phyloP scores from a whole-genome alignment of 2,329 filamentous ascomycete species.

The Hypoxylon sp. region DNA sequence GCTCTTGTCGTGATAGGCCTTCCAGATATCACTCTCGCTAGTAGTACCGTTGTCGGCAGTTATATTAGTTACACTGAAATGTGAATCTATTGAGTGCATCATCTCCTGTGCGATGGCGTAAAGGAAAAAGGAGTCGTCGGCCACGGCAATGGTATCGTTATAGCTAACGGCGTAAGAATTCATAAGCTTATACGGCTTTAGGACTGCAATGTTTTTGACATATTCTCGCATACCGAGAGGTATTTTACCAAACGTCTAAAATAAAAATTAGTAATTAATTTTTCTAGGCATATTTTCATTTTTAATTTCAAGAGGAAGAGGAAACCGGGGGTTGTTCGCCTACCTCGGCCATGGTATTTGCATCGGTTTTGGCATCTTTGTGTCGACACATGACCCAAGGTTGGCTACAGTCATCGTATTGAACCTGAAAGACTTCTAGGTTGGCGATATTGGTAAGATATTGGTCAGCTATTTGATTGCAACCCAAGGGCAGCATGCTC shows the following conservation, averaged over 20 bases:
- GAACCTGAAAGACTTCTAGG: background rate
- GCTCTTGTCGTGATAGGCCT: background rate
- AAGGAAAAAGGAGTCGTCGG: background rate
- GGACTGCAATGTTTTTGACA: background rate
- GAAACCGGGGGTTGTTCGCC: background rate
- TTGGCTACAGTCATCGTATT: background rate
- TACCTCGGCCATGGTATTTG: background rate
- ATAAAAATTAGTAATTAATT: background rate
- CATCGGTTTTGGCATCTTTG: background rate
- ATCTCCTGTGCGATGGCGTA: slow-evolving; percentile 1
- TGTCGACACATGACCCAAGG: slow-evolving; percentile 4
- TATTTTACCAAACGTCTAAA: background rate
- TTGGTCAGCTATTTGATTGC: background rate
- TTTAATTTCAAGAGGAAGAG: background rate
- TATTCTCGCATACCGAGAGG: background rate
- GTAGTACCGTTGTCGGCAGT: background rate
- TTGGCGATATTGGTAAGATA: background rate
- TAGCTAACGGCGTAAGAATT: background rate
- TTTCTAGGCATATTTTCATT: background rate
- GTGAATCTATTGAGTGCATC: background rate
- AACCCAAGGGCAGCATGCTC: background rate
- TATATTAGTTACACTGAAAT: background rate
- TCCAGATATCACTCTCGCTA: background rate
- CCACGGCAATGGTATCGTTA: background rate
- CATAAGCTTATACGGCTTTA: background rate